Percentiles rank a stretch among this genome's conserved stretches.
These are phyloP conservation scores for Lecanicillium sp. DNA, from an alignment of 2,329 filamentous ascomycete genomes.

Conservation along the genomic window DNA sequence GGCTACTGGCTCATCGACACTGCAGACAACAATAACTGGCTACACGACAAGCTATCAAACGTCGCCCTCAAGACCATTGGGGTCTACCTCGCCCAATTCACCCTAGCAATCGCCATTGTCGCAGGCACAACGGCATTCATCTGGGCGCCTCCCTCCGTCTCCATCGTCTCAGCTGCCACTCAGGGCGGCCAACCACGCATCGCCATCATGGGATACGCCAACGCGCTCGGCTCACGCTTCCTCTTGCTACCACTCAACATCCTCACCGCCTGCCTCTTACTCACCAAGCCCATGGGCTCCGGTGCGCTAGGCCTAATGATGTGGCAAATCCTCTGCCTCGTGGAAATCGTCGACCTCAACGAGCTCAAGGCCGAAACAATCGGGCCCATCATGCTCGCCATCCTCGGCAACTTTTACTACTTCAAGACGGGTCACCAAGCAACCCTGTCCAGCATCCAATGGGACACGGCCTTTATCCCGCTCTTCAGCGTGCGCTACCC, in stretches of 20 bases:
- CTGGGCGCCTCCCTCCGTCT: slow-evolving; percentile 79
- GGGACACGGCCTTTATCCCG: slow-evolving; percentile 91
- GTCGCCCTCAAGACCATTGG: slow-evolving; percentile 63
- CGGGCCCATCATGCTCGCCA: slow-evolving; percentile 72
- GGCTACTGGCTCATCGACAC: slow-evolving; percentile 85
- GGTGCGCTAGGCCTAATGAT: slow-evolving; percentile 74
- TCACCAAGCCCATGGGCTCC: slow-evolving; percentile 92
- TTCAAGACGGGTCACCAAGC: slow-evolving; percentile 98
- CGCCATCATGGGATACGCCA: slow-evolving; percentile 82
- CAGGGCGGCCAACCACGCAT: slow-evolving; percentile 46
- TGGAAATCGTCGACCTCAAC: slow-evolving; percentile 55
- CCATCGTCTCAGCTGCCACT: slow-evolving; percentile 49
- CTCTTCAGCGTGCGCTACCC: slow-evolving; percentile 78
- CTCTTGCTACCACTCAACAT: slow-evolving; percentile 76
- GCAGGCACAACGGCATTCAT: slow-evolving; percentile 79
- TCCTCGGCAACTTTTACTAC: slow-evolving; percentile 90
- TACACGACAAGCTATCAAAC: slow-evolving; percentile 45
- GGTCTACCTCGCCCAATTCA: slow-evolving; percentile 69
- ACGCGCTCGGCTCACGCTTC: slow-evolving; percentile 86
- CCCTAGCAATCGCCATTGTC: slow-evolving; percentile 71
- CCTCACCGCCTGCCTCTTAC: slow-evolving; percentile 64
- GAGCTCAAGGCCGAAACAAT: slow-evolving; percentile 59
- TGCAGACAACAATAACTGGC: slow-evolving; percentile 79
- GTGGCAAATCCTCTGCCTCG: slow-evolving; percentile 81
- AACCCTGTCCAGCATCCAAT: slow-evolving; percentile 78